Evolutionary conservation across 495 filamentous ascomycete species (phyloP).

Genomic region (Penicillium salamii): DNA sequence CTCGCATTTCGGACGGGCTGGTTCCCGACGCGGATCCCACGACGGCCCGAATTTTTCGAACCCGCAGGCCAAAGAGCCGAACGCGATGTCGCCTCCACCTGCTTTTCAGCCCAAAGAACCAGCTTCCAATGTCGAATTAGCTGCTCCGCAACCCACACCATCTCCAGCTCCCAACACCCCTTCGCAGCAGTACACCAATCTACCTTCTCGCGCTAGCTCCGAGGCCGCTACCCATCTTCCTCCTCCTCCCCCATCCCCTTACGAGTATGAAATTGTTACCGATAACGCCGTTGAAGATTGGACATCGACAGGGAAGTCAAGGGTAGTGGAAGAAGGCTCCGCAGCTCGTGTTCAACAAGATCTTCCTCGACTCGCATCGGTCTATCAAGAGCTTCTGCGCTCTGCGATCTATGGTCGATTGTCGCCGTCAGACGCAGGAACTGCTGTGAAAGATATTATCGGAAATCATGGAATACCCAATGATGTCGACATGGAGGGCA

Average conservation of each 20-base stretch:
- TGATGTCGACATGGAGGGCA: slow-evolving; percentile 34
- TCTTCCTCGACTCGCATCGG: slow-evolving; percentile 56
- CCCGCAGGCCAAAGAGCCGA: slow-evolving; percentile 28
- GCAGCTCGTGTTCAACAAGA: slow-evolving; percentile 64
- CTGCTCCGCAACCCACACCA: slow-evolving; percentile 17
- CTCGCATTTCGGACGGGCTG: slow-evolving; percentile 39
- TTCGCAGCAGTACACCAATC: slow-evolving; percentile 21
- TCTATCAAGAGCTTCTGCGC: slow-evolving; percentile 83
- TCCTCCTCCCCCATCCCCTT: slow-evolving; percentile 31
- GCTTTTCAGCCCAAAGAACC: slow-evolving; percentile 25
- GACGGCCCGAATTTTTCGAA: slow-evolving; percentile 32
- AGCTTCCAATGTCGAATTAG: slow-evolving; percentile 23
- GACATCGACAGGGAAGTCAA: slow-evolving; percentile 44
- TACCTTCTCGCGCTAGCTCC: slow-evolving; percentile 15
- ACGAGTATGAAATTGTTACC: slow-evolving; percentile 58
- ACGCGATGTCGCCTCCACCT: slow-evolving; percentile 40
- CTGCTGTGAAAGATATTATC: slow-evolving; percentile 70
- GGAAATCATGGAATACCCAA: slow-evolving; percentile 48
- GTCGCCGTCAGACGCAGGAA: slow-evolving; percentile 64
- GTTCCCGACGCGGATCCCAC: slow-evolving; percentile 29
- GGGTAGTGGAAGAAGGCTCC: slow-evolving; percentile 43
- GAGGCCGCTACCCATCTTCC: slow-evolving; percentile 18
- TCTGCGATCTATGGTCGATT: slow-evolving; percentile 68
- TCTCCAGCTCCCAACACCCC: slow-evolving; percentile 27
- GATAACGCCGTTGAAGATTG: slow-evolving; percentile 48